These are phyloP conservation scores for Leccinum subtestaceum DNA, from an alignment of 768 basidiomycete species.

Conservation along the genomic window DNA sequence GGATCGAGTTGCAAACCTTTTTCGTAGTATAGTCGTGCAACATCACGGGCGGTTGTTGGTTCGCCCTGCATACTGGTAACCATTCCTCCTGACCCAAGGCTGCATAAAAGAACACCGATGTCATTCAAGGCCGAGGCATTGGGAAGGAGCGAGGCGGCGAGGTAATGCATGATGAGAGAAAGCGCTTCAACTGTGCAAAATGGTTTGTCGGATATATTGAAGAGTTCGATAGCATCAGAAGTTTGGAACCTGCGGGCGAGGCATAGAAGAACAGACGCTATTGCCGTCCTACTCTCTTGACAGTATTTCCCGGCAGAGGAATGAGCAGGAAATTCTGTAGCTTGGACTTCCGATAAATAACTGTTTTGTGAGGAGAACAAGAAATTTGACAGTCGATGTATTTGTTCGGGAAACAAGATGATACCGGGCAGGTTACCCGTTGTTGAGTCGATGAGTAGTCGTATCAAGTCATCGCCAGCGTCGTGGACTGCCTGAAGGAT, in stretches of 20 bases:
- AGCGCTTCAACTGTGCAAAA: slow-evolving; percentile 37
- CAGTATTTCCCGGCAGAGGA: slow-evolving; percentile 27
- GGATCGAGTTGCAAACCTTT: slow-evolving; percentile 44
- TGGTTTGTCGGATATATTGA: slow-evolving; percentile 26
- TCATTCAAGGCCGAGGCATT: slow-evolving; percentile 49
- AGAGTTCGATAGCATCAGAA: slow-evolving; percentile 21
- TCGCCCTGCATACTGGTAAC: slow-evolving; percentile 20
- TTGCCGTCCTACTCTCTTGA: slow-evolving; percentile 31
- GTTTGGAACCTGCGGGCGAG: slow-evolving; percentile 45
- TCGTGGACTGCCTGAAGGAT: slow-evolving; percentile 34
- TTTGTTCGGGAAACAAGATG: slow-evolving; percentile 41
- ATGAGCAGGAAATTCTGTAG: slow-evolving; percentile 18
- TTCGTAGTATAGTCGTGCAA: slow-evolving; percentile 45
- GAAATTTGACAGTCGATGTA: slow-evolving; percentile 32
- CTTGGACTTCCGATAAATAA: slow-evolving; percentile 34
- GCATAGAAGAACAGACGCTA: slow-evolving; percentile 41
- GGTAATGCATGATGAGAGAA: slow-evolving; percentile 45
- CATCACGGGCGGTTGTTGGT: slow-evolving; percentile 28
- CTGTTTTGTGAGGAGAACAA: slow-evolving; percentile 38
- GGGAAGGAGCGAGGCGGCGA: slow-evolving; percentile 43
- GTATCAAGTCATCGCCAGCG: slow-evolving; percentile 34
- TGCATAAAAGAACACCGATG: slow-evolving; percentile 46
- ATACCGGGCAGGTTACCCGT: slow-evolving; percentile 41
- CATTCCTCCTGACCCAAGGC: slow-evolving; percentile 26
- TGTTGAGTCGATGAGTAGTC: slow-evolving; percentile 32